A percentile compares a stretch with the other conserved stretches of the same genome.
These are phyloP conservation scores for Heimioporus sp. DNA, from an alignment of 768 basidiomycete genomes.

Conservation along the genomic window DNA sequence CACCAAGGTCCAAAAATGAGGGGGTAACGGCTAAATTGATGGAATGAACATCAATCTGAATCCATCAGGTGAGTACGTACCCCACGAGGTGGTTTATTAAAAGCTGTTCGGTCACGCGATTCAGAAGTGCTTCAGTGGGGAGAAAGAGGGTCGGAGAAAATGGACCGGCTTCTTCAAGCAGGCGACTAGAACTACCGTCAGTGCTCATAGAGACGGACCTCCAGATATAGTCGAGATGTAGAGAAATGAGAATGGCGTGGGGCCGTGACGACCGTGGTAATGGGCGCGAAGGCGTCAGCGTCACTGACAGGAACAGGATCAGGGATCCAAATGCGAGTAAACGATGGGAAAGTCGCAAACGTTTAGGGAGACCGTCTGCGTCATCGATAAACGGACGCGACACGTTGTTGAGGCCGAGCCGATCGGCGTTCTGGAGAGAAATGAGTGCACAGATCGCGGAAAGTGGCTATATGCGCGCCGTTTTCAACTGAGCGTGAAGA, in stretches of 20 bases:
- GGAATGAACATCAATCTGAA: constrained; percentile 8
- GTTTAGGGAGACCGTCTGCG: constrained; percentile 39
- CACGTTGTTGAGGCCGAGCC: constrained; percentile 56
- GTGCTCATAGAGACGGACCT: constrained; percentile 12
- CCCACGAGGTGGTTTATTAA: constrained; percentile 56
- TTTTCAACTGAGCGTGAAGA: constrained; percentile 48
- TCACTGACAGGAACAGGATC: constrained; percentile 32
- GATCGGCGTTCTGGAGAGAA: constrained; percentile 50
- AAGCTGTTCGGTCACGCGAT: constrained; percentile 53
- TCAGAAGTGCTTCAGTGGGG: constrained; percentile 51
- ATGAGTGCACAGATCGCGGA: constrained; percentile 9
- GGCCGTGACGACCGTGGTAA: constrained; percentile 27
- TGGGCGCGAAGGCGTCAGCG: constrained; percentile 38
- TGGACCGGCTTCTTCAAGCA: constrained; percentile 40
- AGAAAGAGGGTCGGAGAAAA: constrained; percentile 56
- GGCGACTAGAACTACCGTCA: constrained; percentile 16
- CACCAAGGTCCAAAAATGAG: constrained; percentile 71
- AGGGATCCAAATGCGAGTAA: constrained; percentile 1
- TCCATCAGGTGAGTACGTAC: constrained; percentile 33
- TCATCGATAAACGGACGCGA: constrained; percentile 52
- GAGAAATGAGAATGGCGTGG: constrained; percentile 31
- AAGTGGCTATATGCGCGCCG: constrained; percentile 33
- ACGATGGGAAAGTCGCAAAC: constrained; percentile 29
- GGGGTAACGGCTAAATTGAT: constrained; percentile 61
- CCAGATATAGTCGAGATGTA: constrained; percentile 45